Evolutionary conservation across 139 green algal species (phyloP).

Genomic region (Edaphochlamys debaryana): DNA sequence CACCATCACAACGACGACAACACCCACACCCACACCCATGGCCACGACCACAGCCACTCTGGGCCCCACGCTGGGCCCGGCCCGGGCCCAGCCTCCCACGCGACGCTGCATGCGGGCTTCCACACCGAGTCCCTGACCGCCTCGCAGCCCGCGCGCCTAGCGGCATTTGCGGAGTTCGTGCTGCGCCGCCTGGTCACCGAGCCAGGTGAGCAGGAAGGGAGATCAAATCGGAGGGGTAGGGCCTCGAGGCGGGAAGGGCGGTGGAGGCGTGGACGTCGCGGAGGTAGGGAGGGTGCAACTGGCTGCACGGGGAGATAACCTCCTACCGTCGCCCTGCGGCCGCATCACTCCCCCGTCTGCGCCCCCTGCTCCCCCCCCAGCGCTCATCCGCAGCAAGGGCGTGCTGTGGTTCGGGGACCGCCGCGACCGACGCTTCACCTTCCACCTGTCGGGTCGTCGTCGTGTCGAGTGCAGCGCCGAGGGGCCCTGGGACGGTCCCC

Average conservation of each 20-base stretch:
- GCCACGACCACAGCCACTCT: not conserved
- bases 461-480: slow-evolving; percentile 37
- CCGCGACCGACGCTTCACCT: slow-evolving; percentile 32
- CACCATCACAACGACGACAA: not conserved
- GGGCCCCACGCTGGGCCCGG: not conserved
- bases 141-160: slow-evolving; percentile 25
- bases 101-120: slow-evolving; percentile 35
- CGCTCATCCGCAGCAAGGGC: slow-evolving; percentile 53
- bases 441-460: slow-evolving; percentile 59
- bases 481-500: slow-evolving; percentile 42
- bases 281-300: no score
- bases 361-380: slow-evolving; percentile 15
- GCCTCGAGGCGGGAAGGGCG: no score
- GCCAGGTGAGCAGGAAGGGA: slow-evolving; percentile 28
- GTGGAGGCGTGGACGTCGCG: no score
- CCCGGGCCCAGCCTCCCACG: not conserved
- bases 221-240: no score
- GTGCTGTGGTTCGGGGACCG: slow-evolving; percentile 53
- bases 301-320: no score
- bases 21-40: not conserved
- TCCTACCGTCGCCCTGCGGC: no score
- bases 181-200: not conserved
- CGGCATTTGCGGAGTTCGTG: slow-evolving; percentile 37
- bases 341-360: not conserved
- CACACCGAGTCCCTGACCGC: slow-evolving; percentile 18